Conservation (phyloP, 805 yeast genomes). For the Starmerella vaccinii region DNA sequence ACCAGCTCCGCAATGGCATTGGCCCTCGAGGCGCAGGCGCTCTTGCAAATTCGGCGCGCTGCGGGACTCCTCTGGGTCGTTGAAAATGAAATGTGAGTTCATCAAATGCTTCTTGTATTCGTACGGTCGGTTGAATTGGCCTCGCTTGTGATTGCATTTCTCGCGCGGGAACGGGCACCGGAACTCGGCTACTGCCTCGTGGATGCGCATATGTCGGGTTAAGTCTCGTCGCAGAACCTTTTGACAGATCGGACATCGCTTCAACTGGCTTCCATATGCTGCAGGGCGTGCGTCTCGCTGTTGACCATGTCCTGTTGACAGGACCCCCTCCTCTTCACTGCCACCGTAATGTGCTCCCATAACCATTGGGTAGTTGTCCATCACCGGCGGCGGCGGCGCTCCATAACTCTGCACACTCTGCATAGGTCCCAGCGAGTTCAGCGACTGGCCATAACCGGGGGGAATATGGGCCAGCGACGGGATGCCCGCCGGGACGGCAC, state of each 20-base stretch:
- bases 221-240: conserved; percentile 49
- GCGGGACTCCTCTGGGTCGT: conserved; percentile 36
- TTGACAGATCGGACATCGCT: conserved; percentile 42
- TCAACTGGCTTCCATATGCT: neutral
- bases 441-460: conserved; percentile 1
- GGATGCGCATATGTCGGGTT: conserved; percentile 54
- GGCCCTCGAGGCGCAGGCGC: conserved; percentile 43
- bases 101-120: conserved; percentile 57
- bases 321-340: neutral
- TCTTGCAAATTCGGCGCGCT: conserved; percentile 43
- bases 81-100: conserved; percentile 50
- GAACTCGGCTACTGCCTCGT: conserved; percentile 47
- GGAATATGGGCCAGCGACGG: neutral
- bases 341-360: neutral
- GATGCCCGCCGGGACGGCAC: neutral
- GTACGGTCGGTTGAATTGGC: conserved; percentile 56
- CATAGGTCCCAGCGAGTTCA: conserved; percentile 3
- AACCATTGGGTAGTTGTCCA: neutral
- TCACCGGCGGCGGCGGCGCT: neutral
- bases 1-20: conserved; percentile 43
- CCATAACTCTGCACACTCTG: conserved; percentile 5
- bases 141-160: conserved; percentile 49
- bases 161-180: conserved; percentile 47
- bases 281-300: neutral
- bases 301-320: neutral